A percentile compares a stretch with the other conserved stretches of the same genome.
These are phyloP conservation scores for Ogataea saltuana DNA, from an alignment of 805 yeast genomes.

Conservation along the genomic window DNA sequence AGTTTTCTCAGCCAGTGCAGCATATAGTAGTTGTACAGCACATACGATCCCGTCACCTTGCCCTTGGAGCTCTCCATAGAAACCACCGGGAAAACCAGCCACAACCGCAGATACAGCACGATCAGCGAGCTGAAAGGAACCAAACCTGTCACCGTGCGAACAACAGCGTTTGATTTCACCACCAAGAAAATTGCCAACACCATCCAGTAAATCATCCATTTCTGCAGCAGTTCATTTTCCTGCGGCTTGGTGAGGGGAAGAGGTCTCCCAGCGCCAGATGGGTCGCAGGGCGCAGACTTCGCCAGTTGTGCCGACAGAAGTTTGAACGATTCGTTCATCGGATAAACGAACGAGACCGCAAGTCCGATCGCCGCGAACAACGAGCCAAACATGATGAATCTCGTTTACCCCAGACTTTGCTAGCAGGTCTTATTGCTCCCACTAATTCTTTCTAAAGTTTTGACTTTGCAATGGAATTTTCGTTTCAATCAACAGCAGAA, in stretches of 20 bases:
- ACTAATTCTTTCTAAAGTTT: no score
- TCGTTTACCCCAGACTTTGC: no score
- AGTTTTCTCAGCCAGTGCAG: conserved; percentile 54
- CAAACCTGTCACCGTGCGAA: conserved; percentile 43
- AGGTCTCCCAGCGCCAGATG: no score
- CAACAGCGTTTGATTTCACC: conserved; percentile 19
- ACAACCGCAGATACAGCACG: conserved; percentile 49
- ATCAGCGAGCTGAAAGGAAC: conserved; percentile 58
- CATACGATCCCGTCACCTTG: conserved; percentile 53
- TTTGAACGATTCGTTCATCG: conserved; percentile 36
- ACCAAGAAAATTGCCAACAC: conserved; percentile 43
- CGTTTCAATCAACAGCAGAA: no score
- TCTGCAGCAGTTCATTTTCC: conserved; percentile 11
- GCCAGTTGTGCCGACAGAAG: conserved; percentile 15
- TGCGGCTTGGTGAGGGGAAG: conserved; percentile 1
- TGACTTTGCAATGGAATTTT: no score
- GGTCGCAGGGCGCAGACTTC: not conserved
- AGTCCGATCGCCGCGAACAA: conserved; percentile 37
- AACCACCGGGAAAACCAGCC: conserved; percentile 58
- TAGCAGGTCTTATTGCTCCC: no score
- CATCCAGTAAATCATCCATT: conserved; percentile 67
- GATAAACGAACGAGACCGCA: conserved; percentile 44
- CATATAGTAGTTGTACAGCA: conserved; percentile 45
- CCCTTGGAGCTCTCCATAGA: conserved; percentile 7
- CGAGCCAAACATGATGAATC: conserved; percentile 31